Evolutionary conservation across 169 alveolate genomes (phyloP).

Genomic region (Eimeria falciformis): DNA sequence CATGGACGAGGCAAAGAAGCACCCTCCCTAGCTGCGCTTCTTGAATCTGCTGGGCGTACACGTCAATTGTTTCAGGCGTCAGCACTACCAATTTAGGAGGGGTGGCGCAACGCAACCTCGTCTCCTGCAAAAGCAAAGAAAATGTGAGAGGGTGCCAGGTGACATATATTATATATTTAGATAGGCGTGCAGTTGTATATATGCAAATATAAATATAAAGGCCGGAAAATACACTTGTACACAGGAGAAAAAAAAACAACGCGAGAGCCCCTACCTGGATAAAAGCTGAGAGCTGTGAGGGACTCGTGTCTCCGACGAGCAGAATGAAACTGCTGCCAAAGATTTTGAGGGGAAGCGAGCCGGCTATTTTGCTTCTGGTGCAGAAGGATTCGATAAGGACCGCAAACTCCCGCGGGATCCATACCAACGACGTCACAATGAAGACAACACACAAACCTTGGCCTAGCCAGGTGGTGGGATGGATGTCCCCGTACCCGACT

Average conservation of each 20-base stretch:
- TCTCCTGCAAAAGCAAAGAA: conserved; percentile 4
- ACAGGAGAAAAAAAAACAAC: neutral
- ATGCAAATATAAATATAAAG: too few relatives aligned
- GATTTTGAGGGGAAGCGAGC: conserved; percentile 31
- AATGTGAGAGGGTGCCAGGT: too few relatives aligned
- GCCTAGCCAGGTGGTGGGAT: conserved; percentile 10
- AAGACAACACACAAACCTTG: conserved; percentile 11
- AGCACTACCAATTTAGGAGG: conserved; percentile 54
- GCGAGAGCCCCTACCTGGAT: conserved; percentile 26
- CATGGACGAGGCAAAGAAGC: conserved; percentile 30
- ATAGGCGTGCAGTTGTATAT: neutral
- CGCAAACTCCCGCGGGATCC: conserved; percentile 49
- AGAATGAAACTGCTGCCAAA: conserved; percentile 1
- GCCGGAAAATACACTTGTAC: neutral
- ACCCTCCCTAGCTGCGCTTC: conserved; percentile 39
- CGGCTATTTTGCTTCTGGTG: neutral
- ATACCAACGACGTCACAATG: conserved; percentile 34
- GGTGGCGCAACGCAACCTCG: conserved; percentile 9
- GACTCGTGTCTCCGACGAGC: conserved; percentile 25
- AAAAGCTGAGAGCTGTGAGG: conserved; percentile 58
- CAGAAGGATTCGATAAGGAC: conserved; percentile 29
- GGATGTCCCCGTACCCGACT: conserved; percentile 53
- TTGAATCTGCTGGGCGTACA: conserved; percentile 4
- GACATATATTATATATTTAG: too few relatives aligned
- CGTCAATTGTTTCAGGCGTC: neutral